Evolutionary conservation across 371 early-diverging fungal species (phyloP).

Genomic region (Mucor lusitanicus): DNA sequence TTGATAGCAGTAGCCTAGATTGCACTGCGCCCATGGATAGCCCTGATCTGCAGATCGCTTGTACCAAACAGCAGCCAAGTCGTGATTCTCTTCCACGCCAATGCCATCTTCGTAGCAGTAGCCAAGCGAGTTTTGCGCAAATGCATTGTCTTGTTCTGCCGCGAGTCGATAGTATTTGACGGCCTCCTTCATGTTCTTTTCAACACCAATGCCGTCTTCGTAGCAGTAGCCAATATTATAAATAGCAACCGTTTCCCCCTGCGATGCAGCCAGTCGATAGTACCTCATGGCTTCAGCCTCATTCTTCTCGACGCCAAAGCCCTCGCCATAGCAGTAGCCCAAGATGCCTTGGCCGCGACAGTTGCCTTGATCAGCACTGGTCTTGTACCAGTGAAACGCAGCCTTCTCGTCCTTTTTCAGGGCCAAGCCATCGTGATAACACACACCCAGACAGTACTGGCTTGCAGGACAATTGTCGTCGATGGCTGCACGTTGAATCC

Average conservation of each 20-base stretch:
- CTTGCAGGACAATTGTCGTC: constrained; percentile 44
- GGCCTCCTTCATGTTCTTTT: constrained; percentile 66
- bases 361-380: constrained; percentile 68
- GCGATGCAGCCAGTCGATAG: constrained; percentile 68
- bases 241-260: constrained; percentile 73
- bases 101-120: constrained; percentile 81
- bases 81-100: constrained; percentile 60
- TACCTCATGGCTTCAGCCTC: constrained; percentile 71
- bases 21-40: constrained; percentile 68
- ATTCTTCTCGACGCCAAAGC: constrained; percentile 76
- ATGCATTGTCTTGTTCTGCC: constrained; percentile 78
- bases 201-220: constrained; percentile 81
- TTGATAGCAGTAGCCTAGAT: constrained; percentile 83
- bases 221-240: constrained; percentile 86
- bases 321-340: constrained; percentile 79
- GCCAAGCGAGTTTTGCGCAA: constrained; percentile 85
- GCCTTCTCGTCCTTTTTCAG: constrained; percentile 50
- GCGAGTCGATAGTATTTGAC: constrained; percentile 75
- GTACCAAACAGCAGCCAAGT: constrained; percentile 63
- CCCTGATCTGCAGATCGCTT: constrained; percentile 69
- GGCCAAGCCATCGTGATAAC: constrained; percentile 76
- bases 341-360: constrained; percentile 74
- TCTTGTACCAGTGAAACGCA: constrained; percentile 69
- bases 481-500: constrained; percentile 63
- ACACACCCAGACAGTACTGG: constrained; percentile 69